phyloP scores from a whole-genome alignment of 306 rosid genomes.

The Pyrus pyrifolia region DNA sequence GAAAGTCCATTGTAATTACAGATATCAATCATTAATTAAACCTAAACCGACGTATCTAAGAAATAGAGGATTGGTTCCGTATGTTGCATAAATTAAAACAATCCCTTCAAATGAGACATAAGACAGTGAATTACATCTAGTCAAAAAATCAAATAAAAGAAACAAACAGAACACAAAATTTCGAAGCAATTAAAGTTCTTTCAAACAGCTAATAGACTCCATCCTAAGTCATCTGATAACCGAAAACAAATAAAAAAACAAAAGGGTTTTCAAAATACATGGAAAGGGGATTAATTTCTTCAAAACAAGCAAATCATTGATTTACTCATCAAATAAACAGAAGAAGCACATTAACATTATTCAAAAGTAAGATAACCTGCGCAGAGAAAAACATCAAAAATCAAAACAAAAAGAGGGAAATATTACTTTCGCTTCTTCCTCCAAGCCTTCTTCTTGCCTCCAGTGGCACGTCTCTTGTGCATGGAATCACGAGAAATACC shows the following conservation, averaged over 20 bases:
- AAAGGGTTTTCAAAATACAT: not conserved
- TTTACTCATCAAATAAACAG: not conserved
- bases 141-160: not conserved
- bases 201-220: not conserved
- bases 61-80: not conserved
- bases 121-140: not conserved
- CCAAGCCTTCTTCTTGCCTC: constrained; percentile 70
- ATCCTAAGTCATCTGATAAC: not conserved
- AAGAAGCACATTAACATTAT: not conserved
- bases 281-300: not conserved
- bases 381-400: not conserved
- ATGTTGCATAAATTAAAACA: not conserved
- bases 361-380: not conserved
- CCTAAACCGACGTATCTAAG: not conserved
- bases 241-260: not conserved
- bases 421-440: constrained; percentile 59
- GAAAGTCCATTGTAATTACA: not conserved
- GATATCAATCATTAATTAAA: not conserved
- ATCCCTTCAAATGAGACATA: not conserved
- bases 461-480: constrained; percentile 69
- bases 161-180: not conserved
- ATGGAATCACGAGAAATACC: constrained; percentile 67
- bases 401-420: not conserved
- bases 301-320: not conserved
- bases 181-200: not conserved